Percentiles rank a stretch among this genome's conserved stretches.
phyloP scores from a whole-genome alignment of 768 basidiomycete genomes.

The Strobilomyces confusus region DNA sequence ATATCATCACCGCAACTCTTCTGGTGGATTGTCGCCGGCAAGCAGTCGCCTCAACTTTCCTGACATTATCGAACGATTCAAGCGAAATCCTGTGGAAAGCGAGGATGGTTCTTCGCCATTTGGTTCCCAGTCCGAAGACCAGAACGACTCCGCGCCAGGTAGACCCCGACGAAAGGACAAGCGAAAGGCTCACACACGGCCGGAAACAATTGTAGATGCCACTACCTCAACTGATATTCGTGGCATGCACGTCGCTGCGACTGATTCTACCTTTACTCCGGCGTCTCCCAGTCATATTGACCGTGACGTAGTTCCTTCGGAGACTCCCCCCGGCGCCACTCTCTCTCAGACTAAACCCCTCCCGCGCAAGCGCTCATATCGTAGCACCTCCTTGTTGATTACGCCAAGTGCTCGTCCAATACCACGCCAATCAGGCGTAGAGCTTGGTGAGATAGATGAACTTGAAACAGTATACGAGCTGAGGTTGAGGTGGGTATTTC shows the following conservation, averaged over 20 bases:
- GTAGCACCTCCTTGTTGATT: conserved; percentile 36
- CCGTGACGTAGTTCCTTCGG: conserved; percentile 4
- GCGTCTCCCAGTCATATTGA: neutral
- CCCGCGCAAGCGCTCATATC: conserved; percentile 13
- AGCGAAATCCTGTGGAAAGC: conserved; percentile 36
- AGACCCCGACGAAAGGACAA: conserved; percentile 4
- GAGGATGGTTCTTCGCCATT: conserved; percentile 45
- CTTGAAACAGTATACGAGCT: conserved; percentile 51
- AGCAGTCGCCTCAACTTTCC: conserved; percentile 41
- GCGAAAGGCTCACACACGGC: conserved; percentile 23
- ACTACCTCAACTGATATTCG: conserved; percentile 4
- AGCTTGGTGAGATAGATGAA: conserved; percentile 46
- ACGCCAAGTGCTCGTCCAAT: conserved; percentile 22
- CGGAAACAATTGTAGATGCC: conserved; percentile 13
- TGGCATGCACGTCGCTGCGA: neutral
- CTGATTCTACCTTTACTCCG: neutral
- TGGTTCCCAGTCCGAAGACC: conserved; percentile 44
- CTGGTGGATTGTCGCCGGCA: conserved; percentile 39
- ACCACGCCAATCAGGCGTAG: conserved; percentile 34
- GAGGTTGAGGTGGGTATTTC: conserved; percentile 24
- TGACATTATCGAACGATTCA: conserved; percentile 35
- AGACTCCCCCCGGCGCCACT: neutral
- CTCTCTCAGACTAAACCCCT: neutral
- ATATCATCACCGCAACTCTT: conserved; percentile 20
- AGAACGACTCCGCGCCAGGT: conserved; percentile 26